Conservation (phyloP, 148 eudicot species). For the Cornus florida region DNA sequence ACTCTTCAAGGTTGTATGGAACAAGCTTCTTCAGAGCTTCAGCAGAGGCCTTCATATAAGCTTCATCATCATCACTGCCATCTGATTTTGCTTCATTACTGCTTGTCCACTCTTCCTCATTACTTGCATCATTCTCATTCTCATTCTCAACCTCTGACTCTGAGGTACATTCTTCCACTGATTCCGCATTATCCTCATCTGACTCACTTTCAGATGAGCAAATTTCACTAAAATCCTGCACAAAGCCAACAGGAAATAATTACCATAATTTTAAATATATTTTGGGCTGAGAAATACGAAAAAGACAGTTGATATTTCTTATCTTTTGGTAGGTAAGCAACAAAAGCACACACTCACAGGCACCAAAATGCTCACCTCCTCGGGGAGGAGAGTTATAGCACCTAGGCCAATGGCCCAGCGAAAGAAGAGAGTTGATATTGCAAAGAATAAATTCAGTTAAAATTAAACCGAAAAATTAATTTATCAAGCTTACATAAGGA, state of each 20-base stretch:
- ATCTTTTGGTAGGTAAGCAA: too few relatives aligned
- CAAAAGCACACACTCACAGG: too few relatives aligned
- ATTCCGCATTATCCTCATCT: slow-evolving; percentile 64
- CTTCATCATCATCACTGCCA: slow-evolving; percentile 66
- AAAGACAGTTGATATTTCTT: not conserved
- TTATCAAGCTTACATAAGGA: slow-evolving; percentile 65
- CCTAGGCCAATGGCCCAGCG: not conserved
- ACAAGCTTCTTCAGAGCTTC: slow-evolving; percentile 83
- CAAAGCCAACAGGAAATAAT: not conserved
- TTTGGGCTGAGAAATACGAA: too few relatives aligned
- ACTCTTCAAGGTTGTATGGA: slow-evolving; percentile 72
- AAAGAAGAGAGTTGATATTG: not conserved
- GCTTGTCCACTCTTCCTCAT: slow-evolving; percentile 70
- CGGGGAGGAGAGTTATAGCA: too few relatives aligned
- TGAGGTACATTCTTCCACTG: slow-evolving; percentile 71
- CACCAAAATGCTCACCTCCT: too few relatives aligned
- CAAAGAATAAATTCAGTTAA: not conserved
- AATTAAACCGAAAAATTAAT: not conserved
- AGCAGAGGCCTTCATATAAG: slow-evolving; percentile 59
- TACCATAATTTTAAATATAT: not conserved
- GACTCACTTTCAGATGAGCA: slow-evolving; percentile 71
- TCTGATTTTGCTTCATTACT: slow-evolving; percentile 72
- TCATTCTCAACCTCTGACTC: slow-evolving; percentile 83
- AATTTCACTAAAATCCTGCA: slow-evolving; percentile 81
- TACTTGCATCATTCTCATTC: slow-evolving; percentile 70